Evolutionary conservation across 164 flowering plant genomes (phyloP).

Genomic region (Echeveria elegans): DNA sequence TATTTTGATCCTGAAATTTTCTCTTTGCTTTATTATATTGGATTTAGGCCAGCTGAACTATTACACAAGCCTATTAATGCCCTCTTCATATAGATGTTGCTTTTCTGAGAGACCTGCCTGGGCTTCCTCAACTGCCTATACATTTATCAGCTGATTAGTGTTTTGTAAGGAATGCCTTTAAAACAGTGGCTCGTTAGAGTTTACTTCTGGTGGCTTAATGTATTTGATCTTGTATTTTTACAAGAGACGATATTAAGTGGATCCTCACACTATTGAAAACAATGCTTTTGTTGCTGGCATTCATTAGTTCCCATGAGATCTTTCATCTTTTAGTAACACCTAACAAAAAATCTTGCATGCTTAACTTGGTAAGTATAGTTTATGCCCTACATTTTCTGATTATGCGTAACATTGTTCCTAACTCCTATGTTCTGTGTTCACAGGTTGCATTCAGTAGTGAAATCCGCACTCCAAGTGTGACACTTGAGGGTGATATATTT

Average conservation of each 20-base stretch:
- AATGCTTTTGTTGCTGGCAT: background rate
- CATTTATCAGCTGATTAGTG: too few species aligned
- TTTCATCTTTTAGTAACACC: background rate
- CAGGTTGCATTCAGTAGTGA: conserved; percentile 84
- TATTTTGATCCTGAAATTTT: too few species aligned
- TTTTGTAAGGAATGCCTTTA: too few species aligned
- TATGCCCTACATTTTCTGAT: background rate
- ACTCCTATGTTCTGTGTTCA: background rate
- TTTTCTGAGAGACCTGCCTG: conserved; percentile 47
- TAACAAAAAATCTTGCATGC: background rate
- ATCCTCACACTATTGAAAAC: background rate
- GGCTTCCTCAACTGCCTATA: conserved; percentile 72
- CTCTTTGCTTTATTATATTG: too few species aligned
- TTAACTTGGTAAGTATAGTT: background rate
- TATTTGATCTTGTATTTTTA: background rate
- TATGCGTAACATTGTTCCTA: background rate
- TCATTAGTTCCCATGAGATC: background rate
- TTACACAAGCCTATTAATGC: too few species aligned
- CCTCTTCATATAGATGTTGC: conserved; percentile 34
- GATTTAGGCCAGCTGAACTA: too few species aligned
- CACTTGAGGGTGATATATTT: conserved; percentile 93
- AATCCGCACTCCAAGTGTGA: conserved; percentile 59
- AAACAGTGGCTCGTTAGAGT: too few species aligned
- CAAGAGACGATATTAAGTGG: background rate
- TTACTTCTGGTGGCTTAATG: too few species aligned